Conservation (phyloP, 2,329 filamentous ascomycete genomes). For the Pyrenophora seminiperda region DNA sequence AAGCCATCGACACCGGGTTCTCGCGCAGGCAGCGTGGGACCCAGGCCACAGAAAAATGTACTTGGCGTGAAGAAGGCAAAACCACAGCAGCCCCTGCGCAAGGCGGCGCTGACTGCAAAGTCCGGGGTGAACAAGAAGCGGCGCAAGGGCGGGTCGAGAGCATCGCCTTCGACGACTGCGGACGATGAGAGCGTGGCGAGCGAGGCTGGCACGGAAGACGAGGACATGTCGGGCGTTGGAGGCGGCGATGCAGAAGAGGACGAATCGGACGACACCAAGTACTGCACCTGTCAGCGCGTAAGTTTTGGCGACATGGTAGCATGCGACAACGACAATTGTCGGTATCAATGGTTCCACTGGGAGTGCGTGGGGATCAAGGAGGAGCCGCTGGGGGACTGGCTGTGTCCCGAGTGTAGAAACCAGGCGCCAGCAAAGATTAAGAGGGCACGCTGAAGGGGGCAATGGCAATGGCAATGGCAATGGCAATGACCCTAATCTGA, state of each 20-base stretch:
- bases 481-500: background rate
- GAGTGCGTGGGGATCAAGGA: conserved; percentile 58
- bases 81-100: conserved; percentile 56
- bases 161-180: conserved; percentile 50
- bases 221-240: conserved; percentile 60
- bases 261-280: conserved; percentile 75
- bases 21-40: conserved; percentile 65
- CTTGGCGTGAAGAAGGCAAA: conserved; percentile 60
- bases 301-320: conserved; percentile 89
- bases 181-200: conserved; percentile 62
- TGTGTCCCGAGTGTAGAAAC: conserved; percentile 52
- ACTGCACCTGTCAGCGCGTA: conserved; percentile 82
- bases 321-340: conserved; percentile 81
- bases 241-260: conserved; percentile 59
- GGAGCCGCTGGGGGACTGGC: conserved; percentile 58
- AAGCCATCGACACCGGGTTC: conserved; percentile 60
- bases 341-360: conserved; percentile 90
- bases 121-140: conserved; percentile 46
- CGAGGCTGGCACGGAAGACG: conserved; percentile 47
- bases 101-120: conserved; percentile 44
- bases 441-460: conserved; percentile 38
- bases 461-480: background rate
- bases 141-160: conserved; percentile 44
- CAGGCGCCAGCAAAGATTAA: conserved; percentile 51
- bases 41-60: conserved; percentile 54